These are phyloP conservation scores for Volvox africanus DNA, from an alignment of 139 green algal species.

Conservation along the genomic window DNA sequence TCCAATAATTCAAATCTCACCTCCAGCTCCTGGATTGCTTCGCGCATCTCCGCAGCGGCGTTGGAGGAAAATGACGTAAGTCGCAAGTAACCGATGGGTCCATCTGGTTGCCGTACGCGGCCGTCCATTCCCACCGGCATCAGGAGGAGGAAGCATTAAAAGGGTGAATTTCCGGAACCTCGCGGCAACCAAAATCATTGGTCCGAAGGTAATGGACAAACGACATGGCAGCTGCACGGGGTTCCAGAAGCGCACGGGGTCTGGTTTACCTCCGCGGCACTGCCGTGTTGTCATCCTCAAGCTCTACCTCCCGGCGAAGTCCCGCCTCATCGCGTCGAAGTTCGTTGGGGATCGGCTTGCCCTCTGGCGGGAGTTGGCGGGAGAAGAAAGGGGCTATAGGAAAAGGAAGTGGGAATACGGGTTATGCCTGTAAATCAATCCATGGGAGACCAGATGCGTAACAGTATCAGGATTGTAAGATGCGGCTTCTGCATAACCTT, in stretches of 20 bases:
- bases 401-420: no score
- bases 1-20: conserved; percentile 33
- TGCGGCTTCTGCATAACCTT: no score
- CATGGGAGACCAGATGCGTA: no score
- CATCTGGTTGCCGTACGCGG: background rate
- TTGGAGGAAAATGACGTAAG: conserved; percentile 89
- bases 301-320: conserved; percentile 86
- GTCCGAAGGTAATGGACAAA: no score
- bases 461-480: no score
- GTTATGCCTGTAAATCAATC: no score
- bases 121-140: conserved; percentile 26
- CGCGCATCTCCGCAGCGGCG: conserved; percentile 78
- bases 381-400: no score
- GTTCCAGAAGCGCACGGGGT: no score
- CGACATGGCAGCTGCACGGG: no score
- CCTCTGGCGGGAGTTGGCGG: no score
- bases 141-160: background rate
- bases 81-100: conserved; percentile 85
- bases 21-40: conserved; percentile 83
- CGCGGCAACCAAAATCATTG: no score
- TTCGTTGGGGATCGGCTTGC: conserved; percentile 97
- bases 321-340: conserved; percentile 83
- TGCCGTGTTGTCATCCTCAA: conserved; percentile 98
- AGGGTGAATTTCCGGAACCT: no score
- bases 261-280: conserved; percentile 56